These are phyloP conservation scores for Phanerochaete sordida DNA, from an alignment of 768 basidiomycete species.

Conservation along the genomic window DNA sequence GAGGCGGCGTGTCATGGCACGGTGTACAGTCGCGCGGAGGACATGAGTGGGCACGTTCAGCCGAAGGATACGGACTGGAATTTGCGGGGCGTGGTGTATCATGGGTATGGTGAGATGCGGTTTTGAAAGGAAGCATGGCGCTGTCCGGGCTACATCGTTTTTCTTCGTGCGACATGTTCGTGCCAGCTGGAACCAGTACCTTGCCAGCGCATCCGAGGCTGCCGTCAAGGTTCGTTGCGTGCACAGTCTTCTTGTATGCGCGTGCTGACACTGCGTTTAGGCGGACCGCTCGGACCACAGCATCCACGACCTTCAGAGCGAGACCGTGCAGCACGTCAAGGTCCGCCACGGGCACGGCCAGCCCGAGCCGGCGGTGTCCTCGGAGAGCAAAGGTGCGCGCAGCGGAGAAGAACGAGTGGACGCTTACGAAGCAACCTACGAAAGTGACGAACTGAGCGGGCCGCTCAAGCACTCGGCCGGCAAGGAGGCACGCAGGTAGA, in stretches of 20 bases:
- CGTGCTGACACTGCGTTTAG: not conserved
- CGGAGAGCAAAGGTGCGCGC: not conserved
- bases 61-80: slow-evolving; percentile 55
- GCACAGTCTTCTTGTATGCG: not conserved
- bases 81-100: slow-evolving; percentile 55
- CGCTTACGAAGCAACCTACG: slow-evolving; percentile 16
- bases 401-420: slow-evolving; percentile 12
- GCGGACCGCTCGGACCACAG: slow-evolving; percentile 12
- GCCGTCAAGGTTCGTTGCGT: slow-evolving; percentile 27
- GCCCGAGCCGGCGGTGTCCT: not conserved
- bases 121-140: slow-evolving; percentile 10
- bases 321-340: slow-evolving; percentile 13
- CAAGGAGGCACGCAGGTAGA: too few species aligned
- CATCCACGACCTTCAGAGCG: slow-evolving; percentile 4
- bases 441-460: slow-evolving; percentile 11
- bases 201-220: slow-evolving; percentile 33
- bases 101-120: slow-evolving; percentile 26
- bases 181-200: slow-evolving; percentile 36
- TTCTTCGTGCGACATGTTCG: too few species aligned
- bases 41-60: slow-evolving; percentile 44
- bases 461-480: slow-evolving; percentile 6
- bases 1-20: slow-evolving; percentile 10
- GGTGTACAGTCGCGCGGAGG: slow-evolving; percentile 48
- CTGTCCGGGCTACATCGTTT: too few species aligned
- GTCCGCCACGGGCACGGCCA: slow-evolving; percentile 2